A percentile compares a stretch with the other conserved stretches of the same genome.
These are phyloP conservation scores for Colletotrichum sp. DNA, from an alignment of 2,329 filamentous ascomycete genomes.

Conservation along the genomic window DNA sequence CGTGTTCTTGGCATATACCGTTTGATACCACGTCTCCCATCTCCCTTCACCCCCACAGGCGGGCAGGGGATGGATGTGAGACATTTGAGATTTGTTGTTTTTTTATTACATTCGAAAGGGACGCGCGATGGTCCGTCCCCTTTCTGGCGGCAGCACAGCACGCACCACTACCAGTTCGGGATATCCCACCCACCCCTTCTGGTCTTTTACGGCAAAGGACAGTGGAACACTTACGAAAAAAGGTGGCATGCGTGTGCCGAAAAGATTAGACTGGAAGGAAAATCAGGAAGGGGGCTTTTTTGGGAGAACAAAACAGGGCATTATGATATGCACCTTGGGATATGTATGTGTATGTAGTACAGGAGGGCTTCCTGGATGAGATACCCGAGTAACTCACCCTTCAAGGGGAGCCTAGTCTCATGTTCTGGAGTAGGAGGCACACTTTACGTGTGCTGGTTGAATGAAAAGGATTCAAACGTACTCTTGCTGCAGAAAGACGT, in stretches of 20 bases:
- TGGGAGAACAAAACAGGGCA: not conserved
- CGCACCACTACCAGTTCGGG: not conserved
- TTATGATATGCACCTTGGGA: not conserved
- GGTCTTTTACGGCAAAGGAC: not conserved
- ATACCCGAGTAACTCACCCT: constrained; percentile 15
- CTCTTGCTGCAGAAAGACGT: not conserved
- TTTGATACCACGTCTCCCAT: constrained; percentile 18
- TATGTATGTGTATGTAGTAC: constrained; percentile 5
- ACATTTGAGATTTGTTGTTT: constrained; percentile 1
- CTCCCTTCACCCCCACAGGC: not conserved
- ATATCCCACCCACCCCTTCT: not conserved
- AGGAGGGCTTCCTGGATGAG: constrained; percentile 15
- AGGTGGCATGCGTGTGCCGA: not conserved
- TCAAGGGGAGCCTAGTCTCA: not conserved
- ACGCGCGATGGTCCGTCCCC: not conserved
- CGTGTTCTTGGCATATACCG: constrained; percentile 17
- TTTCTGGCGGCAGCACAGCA: not conserved
- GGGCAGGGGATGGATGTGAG: not conserved
- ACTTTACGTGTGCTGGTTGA: not conserved
- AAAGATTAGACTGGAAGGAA: not conserved
- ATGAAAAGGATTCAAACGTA: constrained; percentile 4
- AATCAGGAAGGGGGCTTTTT: not conserved
- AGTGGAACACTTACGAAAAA: not conserved
- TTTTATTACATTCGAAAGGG: not conserved
- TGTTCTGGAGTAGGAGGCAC: not conserved